These are phyloP conservation scores for Tolypocladium pustulatum DNA, from an alignment of 2,329 filamentous ascomycete genomes.

Conservation along the genomic window DNA sequence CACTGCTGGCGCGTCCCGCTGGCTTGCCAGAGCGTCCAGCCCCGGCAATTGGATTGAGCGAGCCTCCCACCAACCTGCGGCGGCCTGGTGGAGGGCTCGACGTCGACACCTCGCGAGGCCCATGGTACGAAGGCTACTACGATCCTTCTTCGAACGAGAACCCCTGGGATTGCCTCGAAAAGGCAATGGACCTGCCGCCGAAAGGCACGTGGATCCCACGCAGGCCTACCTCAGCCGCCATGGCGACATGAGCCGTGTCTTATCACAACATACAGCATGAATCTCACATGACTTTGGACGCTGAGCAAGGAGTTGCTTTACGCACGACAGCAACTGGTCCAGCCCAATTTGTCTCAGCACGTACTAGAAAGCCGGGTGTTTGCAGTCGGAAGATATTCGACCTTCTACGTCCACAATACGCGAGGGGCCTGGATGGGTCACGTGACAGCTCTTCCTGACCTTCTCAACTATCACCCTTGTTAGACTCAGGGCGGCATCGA, in stretches of 20 bases:
- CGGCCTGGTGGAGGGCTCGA: background rate
- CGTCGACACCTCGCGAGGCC: slow-evolving; percentile 9
- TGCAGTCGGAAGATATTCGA: background rate
- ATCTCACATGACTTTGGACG: background rate
- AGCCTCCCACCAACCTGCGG: background rate
- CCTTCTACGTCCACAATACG: background rate
- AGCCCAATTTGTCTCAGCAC: background rate
- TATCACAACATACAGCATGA: background rate
- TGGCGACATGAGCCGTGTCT: background rate
- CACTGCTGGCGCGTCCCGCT: slow-evolving; percentile 20
- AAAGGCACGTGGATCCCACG: slow-evolving; percentile 33
- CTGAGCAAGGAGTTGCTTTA: background rate
- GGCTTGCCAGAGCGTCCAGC: slow-evolving; percentile 22
- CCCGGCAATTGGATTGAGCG: slow-evolving; percentile 3
- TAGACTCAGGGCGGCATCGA: background rate
- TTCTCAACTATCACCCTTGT: background rate
- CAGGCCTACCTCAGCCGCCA: background rate
- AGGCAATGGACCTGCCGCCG: slow-evolving; percentile 29
- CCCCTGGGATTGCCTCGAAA: slow-evolving; percentile 55
- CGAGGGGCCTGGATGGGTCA: background rate
- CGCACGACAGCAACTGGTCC: background rate
- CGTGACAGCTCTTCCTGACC: background rate
- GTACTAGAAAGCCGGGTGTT: background rate
- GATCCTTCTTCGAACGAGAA: slow-evolving; percentile 60
- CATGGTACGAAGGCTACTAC: slow-evolving; percentile 60